Conservation (phyloP, 2,329 filamentous ascomycete species). For the Aspergillus sp. region DNA sequence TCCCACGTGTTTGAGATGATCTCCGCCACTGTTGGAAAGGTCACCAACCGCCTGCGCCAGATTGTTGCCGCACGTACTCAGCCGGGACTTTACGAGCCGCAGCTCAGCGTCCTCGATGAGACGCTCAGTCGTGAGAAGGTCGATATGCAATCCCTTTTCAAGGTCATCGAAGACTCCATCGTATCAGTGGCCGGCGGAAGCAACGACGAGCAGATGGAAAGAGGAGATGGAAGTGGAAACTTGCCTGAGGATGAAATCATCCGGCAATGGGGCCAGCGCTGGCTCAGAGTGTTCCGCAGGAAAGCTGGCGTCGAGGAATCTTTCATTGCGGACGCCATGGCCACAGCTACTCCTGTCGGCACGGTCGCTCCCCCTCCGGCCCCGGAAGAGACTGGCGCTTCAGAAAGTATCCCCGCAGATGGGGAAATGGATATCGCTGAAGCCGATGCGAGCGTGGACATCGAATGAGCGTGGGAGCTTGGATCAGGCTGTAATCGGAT, state of each 20-base stretch:
- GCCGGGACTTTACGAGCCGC: conserved; percentile 55
- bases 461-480: conserved; percentile 8
- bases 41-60: conserved; percentile 81
- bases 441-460: conserved; percentile 20
- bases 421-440: conserved; percentile 36
- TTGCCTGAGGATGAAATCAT: conserved; percentile 65
- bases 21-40: conserved; percentile 83
- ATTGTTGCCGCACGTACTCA: conserved; percentile 67
- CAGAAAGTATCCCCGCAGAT: conserved; percentile 23
- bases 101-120: conserved; percentile 63
- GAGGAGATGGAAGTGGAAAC: conserved; percentile 54
- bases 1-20: conserved; percentile 88
- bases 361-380: conserved; percentile 32
- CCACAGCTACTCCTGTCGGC: conserved; percentile 48
- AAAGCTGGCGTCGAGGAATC: conserved; percentile 84
- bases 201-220: conserved; percentile 75
- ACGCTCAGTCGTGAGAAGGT: conserved; percentile 68
- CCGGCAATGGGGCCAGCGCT: conserved; percentile 78
- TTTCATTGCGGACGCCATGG: conserved; percentile 59
- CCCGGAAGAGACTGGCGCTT: conserved; percentile 14
- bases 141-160: conserved; percentile 78
- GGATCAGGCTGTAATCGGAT: neutral
- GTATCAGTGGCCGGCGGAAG: conserved; percentile 69
- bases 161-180: conserved; percentile 75
- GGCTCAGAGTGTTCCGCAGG: conserved; percentile 81